Evolutionary conservation across 1,284 basidiomycete genomes (phyloP).

Genomic region (Marasmius sp.): DNA sequence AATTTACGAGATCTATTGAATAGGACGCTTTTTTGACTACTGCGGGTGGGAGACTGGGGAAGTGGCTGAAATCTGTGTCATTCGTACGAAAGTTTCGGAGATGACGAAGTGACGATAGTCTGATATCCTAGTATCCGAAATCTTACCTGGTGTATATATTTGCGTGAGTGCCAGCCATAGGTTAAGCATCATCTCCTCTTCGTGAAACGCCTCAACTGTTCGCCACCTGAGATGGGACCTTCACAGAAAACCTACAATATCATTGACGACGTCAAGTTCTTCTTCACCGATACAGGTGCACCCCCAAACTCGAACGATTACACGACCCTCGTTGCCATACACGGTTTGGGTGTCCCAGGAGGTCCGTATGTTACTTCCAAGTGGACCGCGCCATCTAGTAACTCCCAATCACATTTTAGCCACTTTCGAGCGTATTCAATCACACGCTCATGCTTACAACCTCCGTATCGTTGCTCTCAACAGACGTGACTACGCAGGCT

Average conservation of each 20-base stretch:
- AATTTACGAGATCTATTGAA: no score
- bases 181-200: no score
- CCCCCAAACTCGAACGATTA: slow-evolving; percentile 25
- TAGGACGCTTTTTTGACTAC: no score
- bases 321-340: slow-evolving; percentile 31
- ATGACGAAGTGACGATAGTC: no score
- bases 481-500: slow-evolving; percentile 34
- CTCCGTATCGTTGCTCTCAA: slow-evolving; percentile 28
- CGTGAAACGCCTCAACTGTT: no score
- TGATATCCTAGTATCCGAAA: no score
- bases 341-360: slow-evolving; percentile 30
- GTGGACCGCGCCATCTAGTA: not conserved
- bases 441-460: slow-evolving; percentile 19
- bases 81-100: no score
- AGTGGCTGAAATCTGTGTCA: no score
- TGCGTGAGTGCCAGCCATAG: no score
- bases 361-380: slow-evolving; percentile 17
- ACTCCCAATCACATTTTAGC: slow-evolving; percentile 18
- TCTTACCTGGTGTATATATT: no score
- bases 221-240: not conserved
- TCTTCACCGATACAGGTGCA: slow-evolving; percentile 33
- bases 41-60: no score
- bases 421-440: slow-evolving; percentile 24
- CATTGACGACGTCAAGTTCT: slow-evolving; percentile 13
- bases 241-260: not conserved